phyloP scores from a whole-genome alignment of 2,329 filamentous ascomycete genomes.

The Emericellopsis atlantica region DNA sequence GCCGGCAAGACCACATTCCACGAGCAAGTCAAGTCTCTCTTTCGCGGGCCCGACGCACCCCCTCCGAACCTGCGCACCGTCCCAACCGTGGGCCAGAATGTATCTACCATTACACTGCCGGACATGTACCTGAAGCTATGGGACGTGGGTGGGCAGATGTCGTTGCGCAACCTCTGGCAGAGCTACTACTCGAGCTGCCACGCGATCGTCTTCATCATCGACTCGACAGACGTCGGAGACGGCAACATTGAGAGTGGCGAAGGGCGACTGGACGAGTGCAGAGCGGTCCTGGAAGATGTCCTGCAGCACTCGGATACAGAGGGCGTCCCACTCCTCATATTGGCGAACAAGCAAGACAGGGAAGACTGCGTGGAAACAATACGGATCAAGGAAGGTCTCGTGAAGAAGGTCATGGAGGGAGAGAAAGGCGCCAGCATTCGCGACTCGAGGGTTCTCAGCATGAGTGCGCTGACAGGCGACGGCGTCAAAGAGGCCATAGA shows the following conservation, averaged over 20 bases:
- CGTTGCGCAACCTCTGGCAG: constrained; percentile 83
- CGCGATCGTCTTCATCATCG: constrained; percentile 95
- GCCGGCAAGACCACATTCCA: constrained; percentile 97
- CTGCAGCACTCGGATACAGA: constrained; percentile 78
- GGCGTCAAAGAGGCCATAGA: constrained; percentile 94
- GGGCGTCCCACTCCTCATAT: constrained; percentile 79
- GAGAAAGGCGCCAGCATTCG: constrained; percentile 77
- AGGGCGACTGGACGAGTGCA: constrained; percentile 73
- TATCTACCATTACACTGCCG: constrained; percentile 77
- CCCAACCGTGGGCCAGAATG: constrained; percentile 94
- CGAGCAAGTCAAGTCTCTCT: constrained; percentile 87
- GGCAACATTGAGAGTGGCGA: constrained; percentile 42
- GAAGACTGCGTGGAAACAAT: constrained; percentile 98
- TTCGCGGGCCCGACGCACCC: constrained; percentile 43
- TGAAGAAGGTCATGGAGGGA: constrained; percentile 91
- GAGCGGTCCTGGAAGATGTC: constrained; percentile 79
- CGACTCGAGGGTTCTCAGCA: constrained; percentile 81
- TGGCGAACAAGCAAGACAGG: constrained; percentile 95
- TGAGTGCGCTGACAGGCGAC: constrained; percentile 78
- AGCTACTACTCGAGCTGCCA: constrained; percentile 91
- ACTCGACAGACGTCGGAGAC: constrained; percentile 87
- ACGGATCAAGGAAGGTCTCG: constrained; percentile 89
- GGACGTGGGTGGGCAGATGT: constrained; percentile 93
- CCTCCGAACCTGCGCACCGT: constrained; percentile 72
- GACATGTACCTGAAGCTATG: constrained; percentile 98